Percentiles rank a stretch among this genome's conserved stretches.
Evolutionary conservation across 345 rosid species (phyloP).

Genomic region (Eucalyptus marginata): DNA sequence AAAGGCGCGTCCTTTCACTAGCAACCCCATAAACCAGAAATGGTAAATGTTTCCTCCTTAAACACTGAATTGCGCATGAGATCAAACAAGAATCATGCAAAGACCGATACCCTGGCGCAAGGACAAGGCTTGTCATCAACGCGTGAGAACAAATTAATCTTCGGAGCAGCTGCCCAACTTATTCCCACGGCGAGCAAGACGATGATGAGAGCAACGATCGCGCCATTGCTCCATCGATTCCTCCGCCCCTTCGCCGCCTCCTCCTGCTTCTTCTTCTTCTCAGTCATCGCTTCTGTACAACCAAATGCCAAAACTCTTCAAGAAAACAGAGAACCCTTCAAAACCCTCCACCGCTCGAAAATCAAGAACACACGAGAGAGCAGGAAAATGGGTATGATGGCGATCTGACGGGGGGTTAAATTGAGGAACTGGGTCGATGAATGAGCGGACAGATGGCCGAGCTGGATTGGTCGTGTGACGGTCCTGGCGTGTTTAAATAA

Average conservation of each 20-base stretch:
- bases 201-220: not conserved
- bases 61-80: not conserved
- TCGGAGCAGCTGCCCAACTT: constrained; percentile 1
- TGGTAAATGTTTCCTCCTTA: not conserved
- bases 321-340: not conserved
- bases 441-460: not conserved
- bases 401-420: not conserved
- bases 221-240: not conserved
- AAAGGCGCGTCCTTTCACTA: not conserved
- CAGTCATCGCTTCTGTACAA: not conserved
- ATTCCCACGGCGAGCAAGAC: not conserved
- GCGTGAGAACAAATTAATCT: constrained; percentile 11
- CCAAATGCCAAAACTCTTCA: not conserved
- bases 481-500: not conserved
- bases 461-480: not conserved
- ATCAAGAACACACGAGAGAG: not conserved
- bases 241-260: not conserved
- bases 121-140: constrained; percentile 18
- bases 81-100: not conserved
- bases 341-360: not conserved
- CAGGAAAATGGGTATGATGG: not conserved
- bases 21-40: not conserved
- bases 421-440: not conserved
- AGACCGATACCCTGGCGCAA: constrained; percentile 44
- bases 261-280: constrained; percentile 1